Percentiles rank a stretch among this genome's conserved stretches.
Evolutionary conservation across 2,329 filamentous ascomycete species (phyloP).

Genomic region (Claviceps monticola): DNA sequence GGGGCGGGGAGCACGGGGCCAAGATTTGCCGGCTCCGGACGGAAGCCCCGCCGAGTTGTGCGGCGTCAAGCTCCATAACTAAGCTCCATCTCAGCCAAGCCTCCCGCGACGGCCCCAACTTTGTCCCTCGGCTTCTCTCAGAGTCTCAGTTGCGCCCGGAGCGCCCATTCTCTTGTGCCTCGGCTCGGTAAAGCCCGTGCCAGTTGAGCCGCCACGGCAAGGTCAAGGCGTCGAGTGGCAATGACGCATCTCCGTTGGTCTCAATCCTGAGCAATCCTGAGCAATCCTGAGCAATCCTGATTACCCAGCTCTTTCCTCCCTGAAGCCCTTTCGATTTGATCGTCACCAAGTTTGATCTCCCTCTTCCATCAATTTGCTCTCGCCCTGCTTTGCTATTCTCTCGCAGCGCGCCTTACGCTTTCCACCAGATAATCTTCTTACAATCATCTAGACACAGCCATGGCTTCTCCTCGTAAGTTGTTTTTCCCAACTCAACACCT

Average conservation of each 20-base stretch:
- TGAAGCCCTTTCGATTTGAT: too few species aligned
- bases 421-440: not conserved
- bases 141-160: not conserved
- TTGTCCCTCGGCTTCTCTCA: slow-evolving; percentile 4
- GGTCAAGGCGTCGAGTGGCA: too few species aligned
- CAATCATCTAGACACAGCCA: not conserved
- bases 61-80: too few species aligned
- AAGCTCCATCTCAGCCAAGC: too few species aligned
- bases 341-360: too few species aligned
- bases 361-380: too few species aligned
- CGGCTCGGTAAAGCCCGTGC: not conserved
- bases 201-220: too few species aligned
- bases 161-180: slow-evolving; percentile 1
- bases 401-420: not conserved
- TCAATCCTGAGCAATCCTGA: too few species aligned
- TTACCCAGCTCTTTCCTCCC: too few species aligned
- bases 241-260: too few species aligned
- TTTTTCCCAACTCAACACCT: not conserved
- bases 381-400: not conserved
- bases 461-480: slow-evolving; percentile 11
- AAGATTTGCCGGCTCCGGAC: slow-evolving; percentile 7
- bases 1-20: not conserved
- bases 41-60: too few species aligned
- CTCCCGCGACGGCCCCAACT: not conserved
- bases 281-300: too few species aligned